These are phyloP conservation scores for Fusarium neocosmosporiellum DNA, from an alignment of 2,329 filamentous ascomycete species.

Conservation along the genomic window DNA sequence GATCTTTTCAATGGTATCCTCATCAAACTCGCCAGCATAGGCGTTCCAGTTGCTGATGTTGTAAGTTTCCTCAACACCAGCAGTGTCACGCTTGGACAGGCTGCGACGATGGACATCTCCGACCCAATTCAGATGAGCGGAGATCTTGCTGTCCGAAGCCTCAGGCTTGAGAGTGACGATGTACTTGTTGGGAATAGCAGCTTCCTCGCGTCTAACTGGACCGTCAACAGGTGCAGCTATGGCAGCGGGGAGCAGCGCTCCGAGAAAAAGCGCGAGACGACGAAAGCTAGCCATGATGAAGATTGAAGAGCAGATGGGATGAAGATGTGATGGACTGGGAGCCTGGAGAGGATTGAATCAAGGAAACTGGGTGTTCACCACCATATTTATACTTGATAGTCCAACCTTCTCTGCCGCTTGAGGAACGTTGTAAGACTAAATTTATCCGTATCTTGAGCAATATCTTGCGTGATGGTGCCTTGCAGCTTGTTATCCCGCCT, in stretches of 20 bases:
- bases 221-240: slow-evolving; percentile 43
- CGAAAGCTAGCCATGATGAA: slow-evolving; percentile 45
- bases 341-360: slow-evolving; percentile 23
- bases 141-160: slow-evolving; percentile 56
- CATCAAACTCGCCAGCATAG: slow-evolving; percentile 57
- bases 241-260: slow-evolving; percentile 48
- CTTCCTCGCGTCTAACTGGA: slow-evolving; percentile 13
- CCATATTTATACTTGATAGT: slow-evolving; percentile 29
- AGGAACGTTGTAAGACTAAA: slow-evolving; percentile 2
- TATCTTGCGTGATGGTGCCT: slow-evolving; percentile 30
- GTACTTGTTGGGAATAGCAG: slow-evolving; percentile 52
- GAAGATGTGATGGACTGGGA: slow-evolving; percentile 8
- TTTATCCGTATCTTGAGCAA: slow-evolving; percentile 27
- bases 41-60: slow-evolving; percentile 49
- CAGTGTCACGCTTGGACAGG: slow-evolving; percentile 58
- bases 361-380: slow-evolving; percentile 1
- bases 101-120: slow-evolving; percentile 64
- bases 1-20: slow-evolving; percentile 53
- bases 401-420: not conserved
- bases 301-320: slow-evolving; percentile 11
- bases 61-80: slow-evolving; percentile 46
- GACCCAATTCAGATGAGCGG: slow-evolving; percentile 60
- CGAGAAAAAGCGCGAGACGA: slow-evolving; percentile 46
- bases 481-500: slow-evolving; percentile 5
- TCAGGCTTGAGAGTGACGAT: slow-evolving; percentile 71